These are phyloP conservation scores for Calonectria leucothoes DNA, from an alignment of 2,329 filamentous ascomycete genomes.

Conservation along the genomic window DNA sequence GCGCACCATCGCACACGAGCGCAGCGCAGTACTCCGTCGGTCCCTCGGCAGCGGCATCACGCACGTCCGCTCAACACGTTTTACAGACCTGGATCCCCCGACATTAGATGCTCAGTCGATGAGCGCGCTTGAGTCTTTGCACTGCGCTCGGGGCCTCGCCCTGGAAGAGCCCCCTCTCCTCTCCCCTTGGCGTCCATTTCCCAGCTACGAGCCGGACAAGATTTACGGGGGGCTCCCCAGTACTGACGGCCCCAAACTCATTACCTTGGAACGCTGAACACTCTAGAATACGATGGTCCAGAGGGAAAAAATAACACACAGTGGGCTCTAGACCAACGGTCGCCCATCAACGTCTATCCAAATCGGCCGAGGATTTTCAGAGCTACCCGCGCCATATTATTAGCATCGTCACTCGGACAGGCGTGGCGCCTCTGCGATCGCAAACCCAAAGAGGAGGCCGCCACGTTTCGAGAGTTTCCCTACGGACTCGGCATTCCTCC, in stretches of 20 bases:
- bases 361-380: background rate
- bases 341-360: background rate
- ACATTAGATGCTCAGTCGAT: background rate
- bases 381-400: background rate
- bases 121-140: background rate
- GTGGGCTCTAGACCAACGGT: background rate
- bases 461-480: background rate
- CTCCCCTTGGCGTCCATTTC: background rate
- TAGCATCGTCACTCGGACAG: background rate
- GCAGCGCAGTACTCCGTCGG: constrained; percentile 6
- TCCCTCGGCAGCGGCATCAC: constrained; percentile 17
- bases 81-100: background rate
- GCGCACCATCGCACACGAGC: background rate
- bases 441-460: background rate
- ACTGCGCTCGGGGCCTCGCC: background rate
- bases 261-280: background rate
- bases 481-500: background rate
- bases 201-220: background rate
- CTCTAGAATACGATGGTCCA: background rate
- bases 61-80: constrained; percentile 8
- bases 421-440: background rate
- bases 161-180: background rate
- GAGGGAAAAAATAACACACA: background rate
- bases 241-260: background rate
- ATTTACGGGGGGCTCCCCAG: background rate